Base-by-base conservation (phyloP, 2,329 filamentous ascomycete species). In the Epichloe baconii region DNA sequence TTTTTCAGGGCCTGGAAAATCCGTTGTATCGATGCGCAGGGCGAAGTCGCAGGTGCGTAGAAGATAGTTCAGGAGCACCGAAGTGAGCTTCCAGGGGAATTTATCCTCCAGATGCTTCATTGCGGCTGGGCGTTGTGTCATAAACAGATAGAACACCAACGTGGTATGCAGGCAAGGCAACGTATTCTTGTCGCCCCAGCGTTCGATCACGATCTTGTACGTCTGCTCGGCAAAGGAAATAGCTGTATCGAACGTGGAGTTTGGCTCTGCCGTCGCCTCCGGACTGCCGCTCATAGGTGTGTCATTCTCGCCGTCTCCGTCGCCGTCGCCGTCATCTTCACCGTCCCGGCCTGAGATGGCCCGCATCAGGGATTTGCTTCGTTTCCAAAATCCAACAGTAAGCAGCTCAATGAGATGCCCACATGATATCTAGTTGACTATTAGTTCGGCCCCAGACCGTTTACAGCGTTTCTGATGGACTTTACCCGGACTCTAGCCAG, bases 151-250 rank as follows among this genome's bases (percentile, higher is more conserved):
- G 57, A 85, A 86, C 0, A 78, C 74, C 26, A 88, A 66, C 4
- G 76, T 73, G 0, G 79, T 73, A 56, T 87, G 82, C 0, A 85
- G 59, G 58, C 79, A 85, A 0, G 82, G 75, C 1, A 85, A 67
- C 3, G 79, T 74, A 54, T 82, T 80, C 3, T 71, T 67, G 44
- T 85, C 80, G 0, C 74, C 75, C 31, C 74, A 70, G 0, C 80
- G 71, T 2, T 65, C 63, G 7, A 82, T 68, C 1, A 77, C 70
- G 1, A 78, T 61, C 3, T 64, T 56, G 40, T 76, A 71, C 0
- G 72, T 77, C 2, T 66, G 61, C 36, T 68, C 65, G 1, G 68
- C 66, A 37, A 83, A 67, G 0, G 57, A 51, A 17, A 66, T 66
- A 0, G 71, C 71, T 46, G 64, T 58, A 1, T 57, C 50, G 17